Evolutionary conservation across 1,139 yeast genomes (phyloP), one percentile per base, ranked within the genome.

Genomic region (Geotrichum australiense): DNA sequence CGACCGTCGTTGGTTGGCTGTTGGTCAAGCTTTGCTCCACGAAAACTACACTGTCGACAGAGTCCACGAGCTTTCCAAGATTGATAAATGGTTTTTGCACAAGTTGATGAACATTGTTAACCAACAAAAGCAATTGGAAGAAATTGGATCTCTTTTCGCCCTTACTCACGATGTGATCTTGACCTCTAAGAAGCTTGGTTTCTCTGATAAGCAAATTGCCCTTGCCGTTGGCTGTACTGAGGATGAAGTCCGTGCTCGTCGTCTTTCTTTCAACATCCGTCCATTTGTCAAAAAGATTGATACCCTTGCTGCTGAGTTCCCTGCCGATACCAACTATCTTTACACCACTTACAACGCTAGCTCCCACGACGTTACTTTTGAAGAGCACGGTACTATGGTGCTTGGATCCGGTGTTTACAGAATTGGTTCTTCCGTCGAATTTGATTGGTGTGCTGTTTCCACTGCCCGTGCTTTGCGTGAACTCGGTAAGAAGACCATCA

Each of bases 261-360:
- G 98, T 71, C 80, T 83, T 61, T 95, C 86, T 58, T 78, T 77
- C 45, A 94, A 94, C 48, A 79, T 91, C 51, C 68, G 79, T 51
- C 98, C 98, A 56, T 86, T 84, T 62, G 97, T 89, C 53, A 91
- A 91, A 67, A 96, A 89, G 69, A 91, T 91, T 58, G 98, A 91
- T 70, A 91, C 98, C 27, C 96, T 91, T 55, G 98, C 98, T 44
- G 98, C 98, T 42, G 98, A 91, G 66, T 91, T 91, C 79, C 98
- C 98, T 43, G 96, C 97, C 39, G 77, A 67, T 69, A 91, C 98
- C 60, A 91, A 91, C 70, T 91, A 91, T 68, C 74, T 91, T 64
- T 91, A 91, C 71, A 76, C 87, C 65, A 91, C 98, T 35, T 91
- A 91, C 71, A 91, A 87, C 62, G 98, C 96, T 47, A 87, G 84